phyloP scores from a whole-genome alignment of 352 stramenopile genomes.

The Phytopythium aichiense region DNA sequence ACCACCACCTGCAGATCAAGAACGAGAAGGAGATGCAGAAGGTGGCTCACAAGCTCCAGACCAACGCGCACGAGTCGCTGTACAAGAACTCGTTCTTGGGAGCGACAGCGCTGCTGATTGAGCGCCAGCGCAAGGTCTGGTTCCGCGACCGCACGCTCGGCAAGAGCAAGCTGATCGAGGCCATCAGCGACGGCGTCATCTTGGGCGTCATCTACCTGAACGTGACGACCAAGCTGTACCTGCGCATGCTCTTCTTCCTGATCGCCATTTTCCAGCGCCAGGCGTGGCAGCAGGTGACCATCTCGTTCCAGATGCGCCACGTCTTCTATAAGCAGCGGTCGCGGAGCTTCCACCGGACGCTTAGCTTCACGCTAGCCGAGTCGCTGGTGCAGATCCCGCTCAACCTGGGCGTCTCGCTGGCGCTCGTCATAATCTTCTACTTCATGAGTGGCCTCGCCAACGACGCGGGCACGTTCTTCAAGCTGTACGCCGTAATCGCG shows the following conservation, averaged over 20 bases:
- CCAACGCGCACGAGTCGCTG: constrained; percentile 2
- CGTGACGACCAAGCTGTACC: constrained; percentile 31
- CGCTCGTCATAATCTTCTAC: constrained; percentile 56
- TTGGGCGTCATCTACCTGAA: constrained; percentile 43
- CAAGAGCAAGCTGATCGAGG: constrained; percentile 24
- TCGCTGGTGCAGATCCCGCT: constrained; percentile 25
- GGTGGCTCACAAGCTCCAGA: constrained; percentile 7
- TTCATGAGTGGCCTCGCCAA: constrained; percentile 82
- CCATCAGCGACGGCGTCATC: constrained; percentile 46
- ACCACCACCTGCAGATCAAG: constrained; percentile 3
- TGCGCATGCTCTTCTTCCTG: constrained; percentile 26
- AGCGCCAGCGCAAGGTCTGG: constrained; percentile 22
- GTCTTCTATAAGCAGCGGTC: constrained; percentile 77
- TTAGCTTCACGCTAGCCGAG: constrained; percentile 45
- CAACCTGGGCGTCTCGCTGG: constrained; percentile 36
- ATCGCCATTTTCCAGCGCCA: constrained; percentile 26
- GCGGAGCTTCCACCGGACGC: constrained; percentile 60
- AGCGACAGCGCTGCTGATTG: constrained; percentile 9
- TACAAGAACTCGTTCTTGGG: constrained; percentile 12
- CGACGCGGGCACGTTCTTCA: constrained; percentile 41
- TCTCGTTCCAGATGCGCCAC: constrained; percentile 36
- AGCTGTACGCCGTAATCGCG: constrained; percentile 58
- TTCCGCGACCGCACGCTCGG: constrained; percentile 19
- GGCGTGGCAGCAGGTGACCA: constrained; percentile 26
- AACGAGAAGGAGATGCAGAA: constrained; percentile 7